Evolutionary conservation across 306 rosid genomes (phyloP).

Genomic region (Erythrophleum fordii): DNA sequence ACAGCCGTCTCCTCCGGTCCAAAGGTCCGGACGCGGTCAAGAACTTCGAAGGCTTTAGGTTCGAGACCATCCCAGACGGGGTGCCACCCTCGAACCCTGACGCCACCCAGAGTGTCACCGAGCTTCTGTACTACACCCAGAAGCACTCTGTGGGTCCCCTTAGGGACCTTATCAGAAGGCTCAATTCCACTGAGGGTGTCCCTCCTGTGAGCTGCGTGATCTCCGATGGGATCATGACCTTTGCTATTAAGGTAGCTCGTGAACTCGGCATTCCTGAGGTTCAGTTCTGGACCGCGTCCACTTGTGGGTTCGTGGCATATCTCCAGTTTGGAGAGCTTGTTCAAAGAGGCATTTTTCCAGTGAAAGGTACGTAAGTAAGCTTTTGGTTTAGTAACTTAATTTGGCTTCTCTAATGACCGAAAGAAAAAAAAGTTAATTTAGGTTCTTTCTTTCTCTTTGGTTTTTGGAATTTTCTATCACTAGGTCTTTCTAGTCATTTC

Average conservation of each 20-base stretch:
- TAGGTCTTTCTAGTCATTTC: no score
- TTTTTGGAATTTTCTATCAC: no score
- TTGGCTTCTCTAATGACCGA: no score
- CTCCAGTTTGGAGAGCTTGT: constrained; percentile 27
- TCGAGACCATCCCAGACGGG: constrained; percentile 41
- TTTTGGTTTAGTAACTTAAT: no score
- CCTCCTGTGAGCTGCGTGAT: constrained; percentile 38
- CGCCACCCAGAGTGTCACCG: constrained; percentile 33
- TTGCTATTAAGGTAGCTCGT: constrained; percentile 28
- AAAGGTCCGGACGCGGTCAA: constrained; percentile 12
- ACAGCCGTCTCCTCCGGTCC: constrained; percentile 32
- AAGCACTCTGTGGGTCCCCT: constrained; percentile 31
- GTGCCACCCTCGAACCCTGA: constrained; percentile 30
- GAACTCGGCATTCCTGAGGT: constrained; percentile 39
- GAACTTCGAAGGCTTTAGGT: constrained; percentile 27
- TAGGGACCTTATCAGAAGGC: constrained; percentile 31
- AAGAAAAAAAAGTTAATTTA: no score
- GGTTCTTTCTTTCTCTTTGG: no score
- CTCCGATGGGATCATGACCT: constrained; percentile 35
- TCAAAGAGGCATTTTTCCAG: constrained; percentile 33
- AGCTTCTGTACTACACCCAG: constrained; percentile 30
- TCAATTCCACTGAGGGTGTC: constrained; percentile 19
- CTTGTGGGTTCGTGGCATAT: constrained; percentile 43
- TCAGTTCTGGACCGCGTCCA: constrained; percentile 46
- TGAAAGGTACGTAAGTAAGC: constrained; percentile 15